These are phyloP conservation scores for Fusarium setosum DNA, from an alignment of 2,329 filamentous ascomycete species.

Conservation along the genomic window DNA sequence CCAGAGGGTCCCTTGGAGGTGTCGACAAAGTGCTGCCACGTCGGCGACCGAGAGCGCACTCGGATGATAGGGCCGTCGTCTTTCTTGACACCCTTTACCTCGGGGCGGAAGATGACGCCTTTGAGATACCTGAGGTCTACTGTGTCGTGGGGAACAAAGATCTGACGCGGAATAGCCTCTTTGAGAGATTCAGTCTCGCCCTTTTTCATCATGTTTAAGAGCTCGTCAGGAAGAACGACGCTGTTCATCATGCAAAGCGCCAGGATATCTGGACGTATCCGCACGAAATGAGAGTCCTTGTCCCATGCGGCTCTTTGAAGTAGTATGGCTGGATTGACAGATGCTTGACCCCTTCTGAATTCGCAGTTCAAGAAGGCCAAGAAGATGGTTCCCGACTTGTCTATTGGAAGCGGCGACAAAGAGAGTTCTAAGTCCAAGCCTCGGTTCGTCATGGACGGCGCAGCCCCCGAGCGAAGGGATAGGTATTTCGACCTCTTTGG, in stretches of 20 bases:
- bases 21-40: conserved; percentile 42
- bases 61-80: conserved; percentile 8
- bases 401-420: conserved; percentile 42
- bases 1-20: conserved; percentile 9
- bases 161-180: conserved; percentile 32
- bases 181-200: conserved; percentile 14
- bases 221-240: conserved; percentile 38
- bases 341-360: conserved; percentile 36
- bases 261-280: conserved; percentile 41
- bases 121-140: conserved; percentile 35
- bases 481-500: conserved; percentile 39
- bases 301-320: conserved; percentile 44
- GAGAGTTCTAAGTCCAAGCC: conserved; percentile 42
- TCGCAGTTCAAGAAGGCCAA: conserved; percentile 45
- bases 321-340: conserved; percentile 42
- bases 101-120: conserved; percentile 41
- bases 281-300: conserved; percentile 42
- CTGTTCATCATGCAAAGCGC: conserved; percentile 42
- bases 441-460: conserved; percentile 37
- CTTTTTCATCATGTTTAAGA: conserved; percentile 29
- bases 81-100: conserved; percentile 16
- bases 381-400: conserved; percentile 42
- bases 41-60: conserved; percentile 42
- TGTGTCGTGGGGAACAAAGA: conserved; percentile 39
- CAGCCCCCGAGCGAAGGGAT: conserved; percentile 34